These are phyloP conservation scores for Pisolithus microcarpus DNA, from an alignment of 768 basidiomycete species.

Conservation along the genomic window DNA sequence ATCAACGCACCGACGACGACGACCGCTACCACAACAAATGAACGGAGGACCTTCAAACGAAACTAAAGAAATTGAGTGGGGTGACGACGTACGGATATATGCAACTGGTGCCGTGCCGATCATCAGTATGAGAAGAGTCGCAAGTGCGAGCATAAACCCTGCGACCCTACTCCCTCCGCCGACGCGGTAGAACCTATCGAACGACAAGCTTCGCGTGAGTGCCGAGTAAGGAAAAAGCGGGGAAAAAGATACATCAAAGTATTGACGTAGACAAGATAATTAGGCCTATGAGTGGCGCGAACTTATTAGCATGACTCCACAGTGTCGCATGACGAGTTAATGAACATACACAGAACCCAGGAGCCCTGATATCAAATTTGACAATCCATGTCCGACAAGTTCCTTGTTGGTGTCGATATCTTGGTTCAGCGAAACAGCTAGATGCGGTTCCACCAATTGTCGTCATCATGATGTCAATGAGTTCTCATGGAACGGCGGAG, in stretches of 20 bases:
- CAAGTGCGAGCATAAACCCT: conserved; percentile 76
- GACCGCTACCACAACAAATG: conserved; percentile 47
- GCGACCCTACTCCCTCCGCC: conserved; percentile 82
- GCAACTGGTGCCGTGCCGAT: conserved; percentile 87
- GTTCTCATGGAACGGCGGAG: neutral
- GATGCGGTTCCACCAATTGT: too few species aligned
- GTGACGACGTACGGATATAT: conserved; percentile 66
- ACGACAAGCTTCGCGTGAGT: too few species aligned
- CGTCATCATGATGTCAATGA: too few species aligned
- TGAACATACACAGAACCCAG: conserved; percentile 67
- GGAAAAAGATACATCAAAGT: conserved; percentile 54
- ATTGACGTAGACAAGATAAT: conserved; percentile 86
- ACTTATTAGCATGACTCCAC: too few species aligned
- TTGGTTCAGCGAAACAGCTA: conserved; percentile 81
- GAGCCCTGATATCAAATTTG: conserved; percentile 76
- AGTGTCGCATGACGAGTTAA: too few species aligned
- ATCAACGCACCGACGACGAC: conserved; percentile 90
- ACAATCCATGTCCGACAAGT: conserved; percentile 86
- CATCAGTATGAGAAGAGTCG: conserved; percentile 63
- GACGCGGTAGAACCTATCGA: conserved; percentile 76
- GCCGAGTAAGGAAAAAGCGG: neutral
- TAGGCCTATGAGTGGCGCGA: conserved; percentile 41
- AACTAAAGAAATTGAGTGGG: neutral
- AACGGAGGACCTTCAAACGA: neutral
- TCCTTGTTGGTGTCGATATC: conserved; percentile 92